phyloP scores from a whole-genome alignment of 1,139 yeast genomes.

The Geotrichum citri-aurantii region DNA sequence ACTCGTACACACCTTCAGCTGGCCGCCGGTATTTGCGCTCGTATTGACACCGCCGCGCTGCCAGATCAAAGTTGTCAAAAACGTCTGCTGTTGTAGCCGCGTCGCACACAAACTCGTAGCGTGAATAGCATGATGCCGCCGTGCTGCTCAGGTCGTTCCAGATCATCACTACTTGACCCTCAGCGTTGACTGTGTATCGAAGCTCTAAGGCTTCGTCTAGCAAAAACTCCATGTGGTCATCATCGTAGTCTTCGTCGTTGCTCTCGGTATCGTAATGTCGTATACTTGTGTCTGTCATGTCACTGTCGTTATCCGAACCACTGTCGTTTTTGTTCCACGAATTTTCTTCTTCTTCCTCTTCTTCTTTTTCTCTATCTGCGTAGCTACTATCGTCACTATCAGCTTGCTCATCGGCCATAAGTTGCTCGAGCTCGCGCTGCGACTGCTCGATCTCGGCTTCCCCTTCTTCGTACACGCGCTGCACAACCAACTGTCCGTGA shows the following conservation, averaged over 20 bases:
- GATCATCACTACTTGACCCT: conserved; percentile 49
- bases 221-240: conserved; percentile 62
- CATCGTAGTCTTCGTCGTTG: conserved; percentile 38
- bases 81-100: conserved; percentile 50
- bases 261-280: conserved; percentile 38
- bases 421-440: not conserved
- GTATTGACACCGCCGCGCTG: conserved; percentile 66
- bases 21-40: conserved; percentile 64
- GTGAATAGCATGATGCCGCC: conserved; percentile 38
- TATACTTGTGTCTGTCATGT: not conserved
- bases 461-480: conserved; percentile 63
- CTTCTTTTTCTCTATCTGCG: not conserved
- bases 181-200: conserved; percentile 42
- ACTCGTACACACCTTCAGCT: conserved; percentile 26
- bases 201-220: conserved; percentile 55
- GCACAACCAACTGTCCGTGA: conserved; percentile 66
- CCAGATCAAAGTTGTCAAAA: conserved; percentile 58
- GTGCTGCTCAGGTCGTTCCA: conserved; percentile 78
- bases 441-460: conserved; percentile 45
- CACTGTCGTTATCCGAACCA: not conserved
- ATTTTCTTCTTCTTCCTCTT: too few relatives aligned
- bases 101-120: conserved; percentile 73
- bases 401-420: not conserved
- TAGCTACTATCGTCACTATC: not conserved
- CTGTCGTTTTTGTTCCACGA: not conserved